phyloP scores from a whole-genome alignment of 2,329 filamentous ascomycete genomes.

The Pestalotiopsis sp. region DNA sequence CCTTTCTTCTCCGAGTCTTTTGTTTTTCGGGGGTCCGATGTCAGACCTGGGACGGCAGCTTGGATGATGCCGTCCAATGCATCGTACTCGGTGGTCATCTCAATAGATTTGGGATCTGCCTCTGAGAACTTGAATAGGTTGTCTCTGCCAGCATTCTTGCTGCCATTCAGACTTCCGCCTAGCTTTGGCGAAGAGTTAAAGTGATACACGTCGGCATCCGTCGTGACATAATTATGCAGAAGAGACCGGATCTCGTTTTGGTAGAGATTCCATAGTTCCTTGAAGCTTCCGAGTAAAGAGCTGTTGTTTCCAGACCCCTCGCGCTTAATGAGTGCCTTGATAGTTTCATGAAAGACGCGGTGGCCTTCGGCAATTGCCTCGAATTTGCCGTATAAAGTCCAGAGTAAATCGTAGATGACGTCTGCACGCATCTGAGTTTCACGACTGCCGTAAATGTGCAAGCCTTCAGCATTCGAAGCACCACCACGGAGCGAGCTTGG shows the following conservation, averaged over 20 bases:
- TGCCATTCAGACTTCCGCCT: slow-evolving; percentile 48
- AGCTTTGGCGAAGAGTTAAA: slow-evolving; percentile 58
- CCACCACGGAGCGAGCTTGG: slow-evolving; percentile 74
- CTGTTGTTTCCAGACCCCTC: slow-evolving; percentile 70
- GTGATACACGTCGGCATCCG: slow-evolving; percentile 77
- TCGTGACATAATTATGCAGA: slow-evolving; percentile 94
- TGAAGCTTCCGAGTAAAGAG: slow-evolving; percentile 82
- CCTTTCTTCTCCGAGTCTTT: slow-evolving; percentile 44
- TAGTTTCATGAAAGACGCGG: slow-evolving; percentile 88
- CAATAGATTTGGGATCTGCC: slow-evolving; percentile 76
- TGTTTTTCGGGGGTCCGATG: slow-evolving; percentile 67
- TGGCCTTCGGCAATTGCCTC: slow-evolving; percentile 97
- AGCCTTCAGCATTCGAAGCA: slow-evolving; percentile 54
- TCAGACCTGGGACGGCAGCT: slow-evolving; percentile 88
- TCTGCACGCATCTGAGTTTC: slow-evolving; percentile 79
- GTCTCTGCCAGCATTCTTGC: slow-evolving; percentile 53
- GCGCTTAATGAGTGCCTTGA: slow-evolving; percentile 81
- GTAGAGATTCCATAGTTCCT: slow-evolving; percentile 96
- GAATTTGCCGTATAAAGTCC: slow-evolving; percentile 93
- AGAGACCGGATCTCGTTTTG: slow-evolving; percentile 96
- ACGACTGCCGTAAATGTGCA: slow-evolving; percentile 66
- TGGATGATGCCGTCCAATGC: slow-evolving; percentile 89
- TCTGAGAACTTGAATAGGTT: slow-evolving; percentile 87
- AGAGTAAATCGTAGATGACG: slow-evolving; percentile 88
- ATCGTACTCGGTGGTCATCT: slow-evolving; percentile 83